Percentiles rank a stretch among this genome's conserved stretches.
These are phyloP conservation scores for Starmerella bombi DNA, from an alignment of 805 yeast genomes.

Conservation along the genomic window DNA sequence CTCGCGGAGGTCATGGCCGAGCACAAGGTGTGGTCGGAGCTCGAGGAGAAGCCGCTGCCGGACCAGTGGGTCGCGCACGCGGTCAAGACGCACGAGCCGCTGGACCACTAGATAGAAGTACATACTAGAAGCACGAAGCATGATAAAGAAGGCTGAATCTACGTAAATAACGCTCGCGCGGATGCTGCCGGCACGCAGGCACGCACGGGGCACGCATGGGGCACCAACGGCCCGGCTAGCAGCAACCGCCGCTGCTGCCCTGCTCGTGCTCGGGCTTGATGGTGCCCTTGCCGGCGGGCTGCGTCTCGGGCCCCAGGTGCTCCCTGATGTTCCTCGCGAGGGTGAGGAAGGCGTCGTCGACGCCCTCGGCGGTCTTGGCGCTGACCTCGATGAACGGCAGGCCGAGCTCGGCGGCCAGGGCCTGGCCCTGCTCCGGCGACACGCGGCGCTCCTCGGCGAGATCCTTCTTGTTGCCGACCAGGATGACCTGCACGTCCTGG, in stretches of 20 bases:
- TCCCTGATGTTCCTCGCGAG: conserved; percentile 79
- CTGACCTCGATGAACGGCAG: conserved; percentile 91
- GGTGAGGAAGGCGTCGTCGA: conserved; percentile 80
- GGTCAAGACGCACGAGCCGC: conserved; percentile 16
- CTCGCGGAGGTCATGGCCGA: conserved; percentile 54
- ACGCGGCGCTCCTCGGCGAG: conserved; percentile 80
- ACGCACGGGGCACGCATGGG: too few species aligned
- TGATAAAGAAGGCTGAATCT: too few species aligned
- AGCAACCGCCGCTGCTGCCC: conserved; percentile 23
- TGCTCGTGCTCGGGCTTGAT: conserved; percentile 24
- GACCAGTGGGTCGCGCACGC: conserved; percentile 54
- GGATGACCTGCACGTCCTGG: conserved; percentile 84
- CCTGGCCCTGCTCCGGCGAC: conserved; percentile 78
- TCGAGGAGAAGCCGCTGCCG: conserved; percentile 62
- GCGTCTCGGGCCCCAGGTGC: conserved; percentile 40
- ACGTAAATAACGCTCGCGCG: too few species aligned
- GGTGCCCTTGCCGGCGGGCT: conserved; percentile 22
- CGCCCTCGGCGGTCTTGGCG: conserved; percentile 87
- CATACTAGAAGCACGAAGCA: too few species aligned
- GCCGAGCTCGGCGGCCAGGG: conserved; percentile 71
- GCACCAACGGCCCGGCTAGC: too few species aligned
- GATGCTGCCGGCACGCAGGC: too few species aligned
- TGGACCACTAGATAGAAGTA: background rate
- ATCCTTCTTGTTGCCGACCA: conserved; percentile 94
- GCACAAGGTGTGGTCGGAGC: conserved; percentile 66